Conservation (phyloP, 2,329 filamentous ascomycete species). For the Ascochyta viciae-villosae region DNA sequence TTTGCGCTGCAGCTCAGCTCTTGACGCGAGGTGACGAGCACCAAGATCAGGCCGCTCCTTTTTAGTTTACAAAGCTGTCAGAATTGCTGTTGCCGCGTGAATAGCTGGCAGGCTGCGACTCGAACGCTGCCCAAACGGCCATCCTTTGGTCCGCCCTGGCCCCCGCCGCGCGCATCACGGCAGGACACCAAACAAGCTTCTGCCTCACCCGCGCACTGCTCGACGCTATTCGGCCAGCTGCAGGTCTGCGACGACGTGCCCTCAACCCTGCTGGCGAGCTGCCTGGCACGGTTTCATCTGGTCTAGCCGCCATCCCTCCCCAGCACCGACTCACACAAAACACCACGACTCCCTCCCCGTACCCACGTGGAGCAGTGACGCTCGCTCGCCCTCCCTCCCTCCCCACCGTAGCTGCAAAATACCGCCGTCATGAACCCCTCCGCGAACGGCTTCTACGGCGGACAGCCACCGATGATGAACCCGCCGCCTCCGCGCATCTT, state of each 20-base stretch:
- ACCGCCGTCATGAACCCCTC: slow-evolving; percentile 42
- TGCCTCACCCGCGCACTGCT: slow-evolving; percentile 23
- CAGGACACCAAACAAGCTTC: slow-evolving; percentile 31
- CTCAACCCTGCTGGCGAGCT: slow-evolving; percentile 25
- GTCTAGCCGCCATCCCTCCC: slow-evolving; percentile 23
- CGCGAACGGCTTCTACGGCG: slow-evolving; percentile 43
- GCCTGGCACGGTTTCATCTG: slow-evolving; percentile 43
- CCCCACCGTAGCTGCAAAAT: not conserved
- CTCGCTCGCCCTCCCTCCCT: slow-evolving; percentile 10
- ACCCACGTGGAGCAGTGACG: slow-evolving; percentile 23
- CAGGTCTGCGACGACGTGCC: slow-evolving; percentile 38
- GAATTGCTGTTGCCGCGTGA: not conserved
- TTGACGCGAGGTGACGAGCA: too few relatives aligned
- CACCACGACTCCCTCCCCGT: slow-evolving; percentile 21
- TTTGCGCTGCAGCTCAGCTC: not conserved
- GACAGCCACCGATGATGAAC: slow-evolving; percentile 49
- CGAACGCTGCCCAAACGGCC: slow-evolving; percentile 1
- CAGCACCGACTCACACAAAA: slow-evolving; percentile 27
- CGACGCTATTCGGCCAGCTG: slow-evolving; percentile 31
- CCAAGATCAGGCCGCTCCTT: not conserved
- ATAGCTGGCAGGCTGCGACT: not conserved
- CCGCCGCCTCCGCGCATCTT: slow-evolving; percentile 50
- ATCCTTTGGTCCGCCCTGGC: slow-evolving; percentile 12
- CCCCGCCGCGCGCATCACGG: slow-evolving; percentile 16
- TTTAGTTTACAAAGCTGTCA: not conserved